A percentile compares a stretch with the other conserved stretches of the same genome.
Conservation (phyloP, 768 basidiomycete species). For the Boletus rubropictus region DNA sequence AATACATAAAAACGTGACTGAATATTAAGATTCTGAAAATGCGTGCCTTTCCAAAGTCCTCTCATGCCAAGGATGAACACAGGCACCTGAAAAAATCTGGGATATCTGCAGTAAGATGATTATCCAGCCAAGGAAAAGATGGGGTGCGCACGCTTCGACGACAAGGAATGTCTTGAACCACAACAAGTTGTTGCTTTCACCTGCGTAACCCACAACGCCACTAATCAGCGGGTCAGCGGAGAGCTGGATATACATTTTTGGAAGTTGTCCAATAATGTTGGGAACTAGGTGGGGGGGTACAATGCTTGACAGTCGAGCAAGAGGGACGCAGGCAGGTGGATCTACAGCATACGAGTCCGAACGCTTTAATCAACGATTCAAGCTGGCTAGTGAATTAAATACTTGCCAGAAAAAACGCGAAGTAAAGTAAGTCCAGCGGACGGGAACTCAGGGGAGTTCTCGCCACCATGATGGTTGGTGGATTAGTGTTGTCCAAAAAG, state of each 20-base stretch:
- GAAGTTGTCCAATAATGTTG: slow-evolving; percentile 37
- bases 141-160: slow-evolving; percentile 50
- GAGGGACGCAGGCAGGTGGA: slow-evolving; percentile 66
- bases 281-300: slow-evolving; percentile 53
- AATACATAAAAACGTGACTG: not conserved
- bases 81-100: slow-evolving; percentile 64
- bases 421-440: slow-evolving; percentile 64
- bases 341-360: slow-evolving; percentile 26
- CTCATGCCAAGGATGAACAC: slow-evolving; percentile 65
- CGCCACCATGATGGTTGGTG: slow-evolving; percentile 5
- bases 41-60: slow-evolving; percentile 51
- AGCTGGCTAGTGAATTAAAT: not conserved
- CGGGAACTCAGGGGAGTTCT: slow-evolving; percentile 45
- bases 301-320: slow-evolving; percentile 67
- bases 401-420: slow-evolving; percentile 61
- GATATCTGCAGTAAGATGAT: not conserved
- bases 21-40: not conserved
- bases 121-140: not conserved
- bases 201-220: slow-evolving; percentile 40
- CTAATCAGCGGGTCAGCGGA: slow-evolving; percentile 67
- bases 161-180: slow-evolving; percentile 64
- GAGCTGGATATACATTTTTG: slow-evolving; percentile 46
- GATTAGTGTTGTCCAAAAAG: not conserved
- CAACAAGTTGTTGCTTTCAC: slow-evolving; percentile 33
- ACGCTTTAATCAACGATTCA: not conserved